These are phyloP conservation scores for Flaveria floridana DNA, from an alignment of 140 eudicot species.

Conservation along the genomic window DNA sequence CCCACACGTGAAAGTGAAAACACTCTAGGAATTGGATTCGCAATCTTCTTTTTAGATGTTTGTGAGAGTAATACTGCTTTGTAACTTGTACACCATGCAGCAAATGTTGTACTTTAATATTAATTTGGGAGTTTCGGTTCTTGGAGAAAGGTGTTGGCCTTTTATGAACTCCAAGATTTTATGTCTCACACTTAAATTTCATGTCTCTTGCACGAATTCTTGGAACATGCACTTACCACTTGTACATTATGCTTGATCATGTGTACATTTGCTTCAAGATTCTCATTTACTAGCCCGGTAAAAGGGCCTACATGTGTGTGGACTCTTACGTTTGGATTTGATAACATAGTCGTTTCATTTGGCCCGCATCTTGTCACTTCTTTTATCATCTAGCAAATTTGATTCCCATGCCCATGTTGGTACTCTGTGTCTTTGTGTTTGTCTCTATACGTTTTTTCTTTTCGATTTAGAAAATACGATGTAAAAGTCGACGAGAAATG, in stretches of 20 bases:
- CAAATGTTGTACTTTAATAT: slow-evolving; percentile 15
- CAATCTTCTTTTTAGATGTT: slow-evolving; percentile 23
- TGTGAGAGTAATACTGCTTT: slow-evolving; percentile 2
- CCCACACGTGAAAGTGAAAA: slow-evolving; percentile 53
- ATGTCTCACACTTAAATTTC: slow-evolving; percentile 18
- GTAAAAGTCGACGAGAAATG: not conserved
- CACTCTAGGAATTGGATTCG: slow-evolving; percentile 25
- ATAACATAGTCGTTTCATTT: slow-evolving; percentile 17
- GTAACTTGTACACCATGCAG: slow-evolving; percentile 18
- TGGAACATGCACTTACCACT: not conserved
- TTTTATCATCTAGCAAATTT: not conserved
- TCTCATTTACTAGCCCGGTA: not conserved
- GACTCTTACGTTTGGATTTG: slow-evolving; percentile 22
- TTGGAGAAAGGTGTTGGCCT: slow-evolving; percentile 24
- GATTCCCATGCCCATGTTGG: slow-evolving; percentile 2
- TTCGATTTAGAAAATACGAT: not conserved
- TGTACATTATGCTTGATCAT: slow-evolving; percentile 22
- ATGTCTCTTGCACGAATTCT: not conserved
- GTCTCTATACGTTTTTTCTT: not conserved
- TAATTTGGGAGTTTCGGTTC: slow-evolving; percentile 9
- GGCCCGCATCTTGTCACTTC: slow-evolving; percentile 14
- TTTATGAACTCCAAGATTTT: slow-evolving; percentile 27
- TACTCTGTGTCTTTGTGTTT: slow-evolving; percentile 4
- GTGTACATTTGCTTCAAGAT: not conserved
- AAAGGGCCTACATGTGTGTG: slow-evolving; percentile 26